Base-by-base conservation (phyloP, 1,284 basidiomycete species). In the Cutaneotrichosporon daszewskae region DNA sequence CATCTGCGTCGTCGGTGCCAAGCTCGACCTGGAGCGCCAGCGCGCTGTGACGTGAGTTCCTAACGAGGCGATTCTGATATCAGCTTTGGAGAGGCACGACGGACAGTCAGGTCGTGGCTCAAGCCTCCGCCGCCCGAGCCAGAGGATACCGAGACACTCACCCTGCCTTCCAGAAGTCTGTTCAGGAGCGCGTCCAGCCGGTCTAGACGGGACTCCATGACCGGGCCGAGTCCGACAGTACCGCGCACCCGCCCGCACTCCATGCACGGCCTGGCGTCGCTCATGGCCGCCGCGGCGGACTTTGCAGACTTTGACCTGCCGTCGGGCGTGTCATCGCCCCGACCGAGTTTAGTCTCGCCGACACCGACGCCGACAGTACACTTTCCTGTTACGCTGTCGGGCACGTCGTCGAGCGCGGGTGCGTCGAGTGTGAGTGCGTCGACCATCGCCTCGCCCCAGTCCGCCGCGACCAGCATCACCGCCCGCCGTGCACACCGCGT, bases 1-100 rank as follows among this genome's bases (percentile, higher is more conserved):
- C 22, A 64, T 71, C 33, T 67, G 64, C 39, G 59, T 71, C n/a
- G 67, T 68, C 3, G 69, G 67, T 5, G 59, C 64, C 19, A 71
- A 71, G 58, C 51, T 57, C 3, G 68, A 71, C 42, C 52, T 68
- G n/a, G 52, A 49, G 13, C 24, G 28, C 12, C 50, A 60, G 40
- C 36, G 64, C 19, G 59, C 40, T 2, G 54, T 71, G 17, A 55
- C 49, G 65, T 66, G 34, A 53, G 66, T 63, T 29, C 23, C 12
- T 13, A 10, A 22, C 40, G 24, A 17, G 18, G 24, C 20, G n/a
- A 17, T 26, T 10, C 32, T 40, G 24, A 45, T 32, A 17, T 26
- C 38, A 69, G 67, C 3, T 47, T 58, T 16, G 49, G 54, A 12
- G 58, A 67, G 39, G 66, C 66, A n/a, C 36, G 56, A 11, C 39